These are phyloP conservation scores for Leccinellum albellum DNA, from an alignment of 768 basidiomycete species.

Conservation along the genomic window DNA sequence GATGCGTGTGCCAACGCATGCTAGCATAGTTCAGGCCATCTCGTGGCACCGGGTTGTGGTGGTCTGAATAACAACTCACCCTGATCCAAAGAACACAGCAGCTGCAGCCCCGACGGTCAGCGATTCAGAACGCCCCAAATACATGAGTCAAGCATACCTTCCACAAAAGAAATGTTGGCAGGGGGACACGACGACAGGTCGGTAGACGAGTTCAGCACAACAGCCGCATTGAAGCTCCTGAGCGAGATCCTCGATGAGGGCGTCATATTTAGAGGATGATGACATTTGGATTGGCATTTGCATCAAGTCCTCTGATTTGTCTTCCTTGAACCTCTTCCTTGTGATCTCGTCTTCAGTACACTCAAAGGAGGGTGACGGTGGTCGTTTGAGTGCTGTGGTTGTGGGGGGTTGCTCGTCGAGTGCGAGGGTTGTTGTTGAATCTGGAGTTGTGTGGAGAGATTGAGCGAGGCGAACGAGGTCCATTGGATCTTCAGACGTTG, in stretches of 20 bases:
- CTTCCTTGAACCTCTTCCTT: constrained; percentile 61
- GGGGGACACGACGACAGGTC: constrained; percentile 76
- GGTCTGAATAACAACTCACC: constrained; percentile 46
- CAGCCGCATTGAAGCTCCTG: constrained; percentile 84
- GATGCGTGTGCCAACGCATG: not conserved
- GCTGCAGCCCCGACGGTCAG: constrained; percentile 47
- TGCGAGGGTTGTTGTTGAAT: constrained; percentile 5
- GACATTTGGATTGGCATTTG: constrained; percentile 13
- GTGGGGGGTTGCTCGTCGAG: constrained; percentile 15
- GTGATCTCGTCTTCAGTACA: constrained; percentile 42
- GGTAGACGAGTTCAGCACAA: constrained; percentile 77
- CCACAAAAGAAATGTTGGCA: constrained; percentile 93
- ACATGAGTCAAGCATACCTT: constrained; percentile 46
- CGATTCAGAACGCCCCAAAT: constrained; percentile 27
- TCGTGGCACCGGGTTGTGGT: not conserved
- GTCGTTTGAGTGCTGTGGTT: constrained; percentile 47
- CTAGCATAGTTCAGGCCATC: not conserved
- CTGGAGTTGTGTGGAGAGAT: not conserved
- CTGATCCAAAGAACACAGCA: constrained; percentile 82
- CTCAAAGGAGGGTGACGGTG: constrained; percentile 58
- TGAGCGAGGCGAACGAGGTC: constrained; percentile 7
- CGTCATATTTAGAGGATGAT: constrained; percentile 20
- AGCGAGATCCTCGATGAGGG: constrained; percentile 57
- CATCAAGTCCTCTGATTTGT: constrained; percentile 21
- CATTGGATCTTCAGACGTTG: constrained; percentile 14